Base-by-base conservation (phyloP, 2,329 filamentous ascomycete genomes). In the Anthostomella pinea region DNA sequence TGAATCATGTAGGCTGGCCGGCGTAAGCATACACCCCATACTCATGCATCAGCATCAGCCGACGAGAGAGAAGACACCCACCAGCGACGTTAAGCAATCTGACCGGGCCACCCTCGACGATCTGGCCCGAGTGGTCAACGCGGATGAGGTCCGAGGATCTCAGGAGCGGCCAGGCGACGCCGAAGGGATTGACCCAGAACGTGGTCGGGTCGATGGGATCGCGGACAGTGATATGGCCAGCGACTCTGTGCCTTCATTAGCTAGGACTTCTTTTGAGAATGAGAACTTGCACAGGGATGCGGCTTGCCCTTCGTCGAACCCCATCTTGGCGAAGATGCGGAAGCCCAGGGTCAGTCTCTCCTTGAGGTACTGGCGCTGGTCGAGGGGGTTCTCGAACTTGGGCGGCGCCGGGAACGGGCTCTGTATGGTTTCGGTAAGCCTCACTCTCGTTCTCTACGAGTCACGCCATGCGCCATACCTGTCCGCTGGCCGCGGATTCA, bases 121-220 rank as follows among this genome's bases (percentile, higher is more conserved):
- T 71, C 16, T 76, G 63, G 2, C 82, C 82, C 0, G 71, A 57
- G 33, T 77, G 68, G 48, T 82, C 69, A 2, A 86, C 81, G 11
- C 73, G 75, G 35, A 86, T 83, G n/a, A 87, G 68, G 46, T 86
- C 80, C 0, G 77, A 81, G 0, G 72, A 69, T 38, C 77, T 81
- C 27, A 85, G 75, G 35, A 78, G 63, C 5, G 73, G 74, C 60
- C 82, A 84, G 3, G 76, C 70, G 2, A 77, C 69, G 8, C 79
- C 79, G 38, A 83, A 80, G 0, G 80, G 81, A 47, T 84, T 84
- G 4, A 85, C 77, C 80, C 79, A 83, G 62, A 83, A 82, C 0
- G 70, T 75, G 5, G 65, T 58, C 0, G 75, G 73, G 24, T 79
- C 70, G 6, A 82, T 70, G 0, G 79, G 79, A 43, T 83, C 62